A percentile compares a stretch with the other conserved stretches of the same genome.
Conservation (phyloP, 345 rosid species). For the Cardamine chenopodiifolia region DNA sequence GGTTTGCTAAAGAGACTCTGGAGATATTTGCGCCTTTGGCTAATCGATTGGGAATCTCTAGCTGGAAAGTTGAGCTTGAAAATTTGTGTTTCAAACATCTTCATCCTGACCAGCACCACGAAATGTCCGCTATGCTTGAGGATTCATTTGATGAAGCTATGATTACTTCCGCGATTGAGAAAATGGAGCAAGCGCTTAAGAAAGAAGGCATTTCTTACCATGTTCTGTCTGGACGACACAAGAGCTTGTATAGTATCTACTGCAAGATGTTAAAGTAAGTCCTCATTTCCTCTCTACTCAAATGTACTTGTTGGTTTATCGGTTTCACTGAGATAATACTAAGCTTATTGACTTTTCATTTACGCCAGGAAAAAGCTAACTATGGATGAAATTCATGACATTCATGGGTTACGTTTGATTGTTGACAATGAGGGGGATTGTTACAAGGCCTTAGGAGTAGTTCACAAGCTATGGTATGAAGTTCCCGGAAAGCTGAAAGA, state of each 20-base stretch:
- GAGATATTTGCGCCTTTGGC: constrained; percentile 95
- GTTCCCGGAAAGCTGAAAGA: constrained; percentile 88
- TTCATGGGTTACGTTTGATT: constrained; percentile 86
- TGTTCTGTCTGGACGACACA: constrained; percentile 77
- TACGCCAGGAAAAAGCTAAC: constrained; percentile 75
- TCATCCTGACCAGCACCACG: constrained; percentile 73
- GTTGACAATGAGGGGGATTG: constrained; percentile 84
- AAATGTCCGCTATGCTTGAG: constrained; percentile 65
- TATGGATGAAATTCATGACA: constrained; percentile 89
- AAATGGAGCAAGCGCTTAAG: constrained; percentile 67
- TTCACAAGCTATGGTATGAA: constrained; percentile 82
- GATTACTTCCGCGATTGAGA: constrained; percentile 67
- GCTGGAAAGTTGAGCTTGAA: constrained; percentile 89
- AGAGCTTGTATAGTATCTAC: constrained; percentile 89
- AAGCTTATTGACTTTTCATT: constrained; percentile 2
- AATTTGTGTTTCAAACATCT: constrained; percentile 92
- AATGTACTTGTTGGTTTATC: background rate
- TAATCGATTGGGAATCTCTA: constrained; percentile 82
- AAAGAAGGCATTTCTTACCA: constrained; percentile 61
- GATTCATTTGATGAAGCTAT: constrained; percentile 71
- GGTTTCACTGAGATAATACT: constrained; percentile 1
- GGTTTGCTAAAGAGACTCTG: constrained; percentile 93
- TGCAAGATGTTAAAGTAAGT: constrained; percentile 89
- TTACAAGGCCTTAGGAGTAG: constrained; percentile 67
- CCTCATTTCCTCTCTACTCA: constrained; percentile 11